phyloP scores from a whole-genome alignment of 1,139 yeast species.

The Yamadazyma blattariae region DNA sequence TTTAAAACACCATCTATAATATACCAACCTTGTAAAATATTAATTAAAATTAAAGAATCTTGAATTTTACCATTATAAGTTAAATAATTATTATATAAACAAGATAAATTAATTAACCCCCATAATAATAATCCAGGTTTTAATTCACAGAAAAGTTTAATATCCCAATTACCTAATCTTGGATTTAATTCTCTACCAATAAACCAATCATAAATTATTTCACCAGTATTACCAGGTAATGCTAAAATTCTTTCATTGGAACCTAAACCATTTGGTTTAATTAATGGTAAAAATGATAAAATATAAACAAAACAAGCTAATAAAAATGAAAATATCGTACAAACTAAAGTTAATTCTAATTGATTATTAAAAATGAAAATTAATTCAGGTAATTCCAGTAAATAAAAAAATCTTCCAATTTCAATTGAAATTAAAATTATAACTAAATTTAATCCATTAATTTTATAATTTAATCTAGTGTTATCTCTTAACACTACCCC shows the following conservation, averaged over 20 bases:
- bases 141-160: constrained; percentile 88
- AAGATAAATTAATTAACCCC: constrained; percentile 74
- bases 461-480: constrained; percentile 63
- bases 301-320: constrained; percentile 67
- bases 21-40: constrained; percentile 72
- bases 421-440: constrained; percentile 46
- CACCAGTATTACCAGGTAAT: constrained; percentile 82
- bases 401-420: constrained; percentile 41
- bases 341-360: constrained; percentile 59
- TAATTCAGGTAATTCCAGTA: constrained; percentile 62
- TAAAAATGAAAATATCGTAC: constrained; percentile 61
- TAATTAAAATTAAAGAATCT: constrained; percentile 72
- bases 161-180: constrained; percentile 78
- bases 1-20: constrained; percentile 89
- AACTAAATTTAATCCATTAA: constrained; percentile 71
- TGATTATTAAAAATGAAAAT: constrained; percentile 70
- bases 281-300: constrained; percentile 61
- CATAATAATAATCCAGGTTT: constrained; percentile 93
- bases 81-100: constrained; percentile 78
- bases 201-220: constrained; percentile 83
- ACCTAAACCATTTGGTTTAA: constrained; percentile 47
- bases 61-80: constrained; percentile 54
- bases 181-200: constrained; percentile 97
- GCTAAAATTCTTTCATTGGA: constrained; percentile 74
- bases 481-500: constrained; percentile 83